These are phyloP conservation scores for Collariella sp. DNA, from an alignment of 495 filamentous ascomycete genomes.

Conservation along the genomic window DNA sequence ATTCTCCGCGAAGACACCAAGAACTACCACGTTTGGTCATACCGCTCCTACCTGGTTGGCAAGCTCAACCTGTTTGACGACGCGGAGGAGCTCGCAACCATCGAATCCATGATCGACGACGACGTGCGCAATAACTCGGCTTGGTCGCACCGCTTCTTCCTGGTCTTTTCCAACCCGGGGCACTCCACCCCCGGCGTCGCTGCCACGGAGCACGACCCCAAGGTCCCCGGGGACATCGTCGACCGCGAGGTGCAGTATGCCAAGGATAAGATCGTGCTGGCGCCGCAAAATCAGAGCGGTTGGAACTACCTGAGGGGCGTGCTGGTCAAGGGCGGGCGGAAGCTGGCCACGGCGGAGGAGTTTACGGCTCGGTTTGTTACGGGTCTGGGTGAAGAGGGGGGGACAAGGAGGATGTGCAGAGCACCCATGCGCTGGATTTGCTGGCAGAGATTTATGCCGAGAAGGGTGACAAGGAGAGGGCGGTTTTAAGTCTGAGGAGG, in stretches of 20 bases:
- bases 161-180: constrained; percentile 65
- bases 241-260: constrained; percentile 69
- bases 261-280: constrained; percentile 58
- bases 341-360: constrained; percentile 48
- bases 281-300: constrained; percentile 86
- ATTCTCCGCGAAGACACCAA: constrained; percentile 87
- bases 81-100: constrained; percentile 53
- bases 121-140: constrained; percentile 94
- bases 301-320: constrained; percentile 88
- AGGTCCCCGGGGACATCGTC: constrained; percentile 52
- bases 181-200: constrained; percentile 40
- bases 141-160: constrained; percentile 92
- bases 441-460: constrained; percentile 73
- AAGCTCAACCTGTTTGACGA: constrained; percentile 59
- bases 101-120: constrained; percentile 57
- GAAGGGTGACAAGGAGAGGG: constrained; percentile 48
- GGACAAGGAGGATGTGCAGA: constrained; percentile 48
- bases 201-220: constrained; percentile 37
- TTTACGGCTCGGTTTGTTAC: constrained; percentile 62
- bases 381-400: constrained; percentile 32
- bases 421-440: constrained; percentile 83
- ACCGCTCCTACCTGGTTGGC: constrained; percentile 83
- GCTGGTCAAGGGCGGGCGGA: constrained; percentile 52
- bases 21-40: constrained; percentile 98
- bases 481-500: constrained; percentile 56